phyloP scores from a whole-genome alignment of 495 filamentous ascomycete species.

The Neurospora sp. region DNA sequence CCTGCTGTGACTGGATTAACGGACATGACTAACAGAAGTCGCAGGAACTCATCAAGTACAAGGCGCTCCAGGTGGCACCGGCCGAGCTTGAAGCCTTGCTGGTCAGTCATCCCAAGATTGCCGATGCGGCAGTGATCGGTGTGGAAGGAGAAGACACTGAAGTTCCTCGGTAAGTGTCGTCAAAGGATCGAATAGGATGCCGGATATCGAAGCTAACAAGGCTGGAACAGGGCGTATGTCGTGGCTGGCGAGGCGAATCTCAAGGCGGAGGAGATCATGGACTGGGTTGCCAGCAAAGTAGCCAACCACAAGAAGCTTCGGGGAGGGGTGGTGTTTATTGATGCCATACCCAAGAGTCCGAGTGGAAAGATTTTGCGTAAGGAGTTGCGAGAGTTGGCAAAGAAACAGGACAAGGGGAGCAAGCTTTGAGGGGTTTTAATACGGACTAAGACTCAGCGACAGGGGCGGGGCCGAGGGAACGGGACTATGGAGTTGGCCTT shows the following conservation, averaged over 20 bases:
- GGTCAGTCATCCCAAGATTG: slow-evolving; percentile 55
- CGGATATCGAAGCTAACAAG: background rate
- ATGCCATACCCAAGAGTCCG: slow-evolving; percentile 70
- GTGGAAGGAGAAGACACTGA: slow-evolving; percentile 59
- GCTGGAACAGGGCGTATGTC: slow-evolving; percentile 50
- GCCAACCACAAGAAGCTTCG: slow-evolving; percentile 62
- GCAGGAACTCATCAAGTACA: slow-evolving; percentile 31
- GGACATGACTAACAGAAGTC: background rate
- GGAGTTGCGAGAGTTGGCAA: slow-evolving; percentile 30
- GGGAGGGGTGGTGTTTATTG: slow-evolving; percentile 68
- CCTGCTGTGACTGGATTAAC: background rate
- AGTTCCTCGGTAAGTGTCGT: slow-evolving; percentile 40
- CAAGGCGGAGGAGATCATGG: slow-evolving; percentile 16
- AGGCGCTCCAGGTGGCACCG: slow-evolving; percentile 67
- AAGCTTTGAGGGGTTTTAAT: slow-evolving; percentile 5
- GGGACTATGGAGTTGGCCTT: background rate
- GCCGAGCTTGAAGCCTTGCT: slow-evolving; percentile 71
- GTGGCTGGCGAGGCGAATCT: slow-evolving; percentile 32
- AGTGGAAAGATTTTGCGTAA: slow-evolving; percentile 77
- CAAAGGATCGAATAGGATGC: background rate
- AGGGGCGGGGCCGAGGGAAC: background rate
- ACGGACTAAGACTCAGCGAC: no score
- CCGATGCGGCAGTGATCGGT: slow-evolving; percentile 72
- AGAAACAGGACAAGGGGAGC: slow-evolving; percentile 12
- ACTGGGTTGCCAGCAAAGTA: slow-evolving; percentile 39